Base-by-base conservation (phyloP, 805 yeast genomes). In the Zygosaccharomyces lentus region DNA sequence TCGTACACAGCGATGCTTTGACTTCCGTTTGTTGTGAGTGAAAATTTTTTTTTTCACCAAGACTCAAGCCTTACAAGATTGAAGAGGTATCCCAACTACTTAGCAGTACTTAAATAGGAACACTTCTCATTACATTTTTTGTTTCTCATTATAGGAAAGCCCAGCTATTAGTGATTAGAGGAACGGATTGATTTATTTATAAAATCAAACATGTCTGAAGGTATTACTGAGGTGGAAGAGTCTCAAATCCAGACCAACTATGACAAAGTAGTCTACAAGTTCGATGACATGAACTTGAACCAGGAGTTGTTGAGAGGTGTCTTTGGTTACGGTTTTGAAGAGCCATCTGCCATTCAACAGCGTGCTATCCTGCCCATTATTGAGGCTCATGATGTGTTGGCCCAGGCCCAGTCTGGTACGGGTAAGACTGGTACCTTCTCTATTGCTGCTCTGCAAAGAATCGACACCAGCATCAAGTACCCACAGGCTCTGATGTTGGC, bases 341-440 rank as follows among this genome's bases (percentile, higher is more conserved):
- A 81, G 45, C 99, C 99, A 55, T 89, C 97, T 45, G 93, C 98
- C 47, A 93, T 93, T 73, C 99, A 93, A 75, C 90, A 89, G 65
- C 82, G 99, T 70, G 99, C 98, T 53, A 93, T 93, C 59, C 74
- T 85, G 71, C 99, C 95, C 68, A 90, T 93, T 69, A 84, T 89
- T 60, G 83, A 82, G 64, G 96, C 96, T 47, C 82, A 89, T 69
- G 99, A 93, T 70, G 95, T 90, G 45, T 81, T 93, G 53, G 99
- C 99, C 50, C 99, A 93, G 74, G 98, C 99, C 49, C 99, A 93
- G 73, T 88, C 96, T 30, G 99, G 99, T 71, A 93, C 99, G 41
- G 99, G 99, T 72, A 93, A 93, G 74, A 93, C 99, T 24, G 99
- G 98, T 54, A 93, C 99, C 39, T 93, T 93, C 76, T 78, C 97